Base-by-base conservation (phyloP, 2,329 filamentous ascomycete species). In the Epicoccum sorghinum region DNA sequence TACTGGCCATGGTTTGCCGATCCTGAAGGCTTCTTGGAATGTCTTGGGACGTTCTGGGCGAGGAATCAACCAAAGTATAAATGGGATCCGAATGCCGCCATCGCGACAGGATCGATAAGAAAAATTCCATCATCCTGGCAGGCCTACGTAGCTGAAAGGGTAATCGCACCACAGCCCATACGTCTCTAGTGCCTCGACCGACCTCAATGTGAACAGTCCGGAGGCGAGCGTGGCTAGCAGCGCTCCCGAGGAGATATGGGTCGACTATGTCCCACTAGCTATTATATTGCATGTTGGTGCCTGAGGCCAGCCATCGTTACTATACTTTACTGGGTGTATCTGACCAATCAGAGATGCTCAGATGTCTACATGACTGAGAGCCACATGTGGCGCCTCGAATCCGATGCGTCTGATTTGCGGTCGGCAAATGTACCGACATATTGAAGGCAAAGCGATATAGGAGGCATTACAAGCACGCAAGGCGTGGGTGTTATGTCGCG, bases 391-490 rank as follows among this genome's bases (percentile, higher is more conserved):
- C 27, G 36, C 23, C 24, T 29, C 36, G 38, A 24, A 4, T 33
- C 18, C n/a, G 23, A 10, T 30, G 9, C 23, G 18, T 43, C n/a
- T 42, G 27, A 55, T 55, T 43, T n/a, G 46, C 32, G 9, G 35
- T 43, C 35, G 35, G 32, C 38, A 33, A 33, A 40, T 18, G 37
- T 39, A 14, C 27, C 39, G 32, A 43, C 38, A 29, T 59, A 42
- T 54, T 13, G n/a, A 25, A 24, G 14, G 14, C 32, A 22, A 35
- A 48, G 27, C 33, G 18, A 33, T 10, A 30, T 37, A 38, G 23
- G 32, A n/a, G n/a, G 25, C 13, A 30, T 3, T 6, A 14, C 27
- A 52, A 72, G 66, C 66, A 72, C 68, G 68, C 62, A 69, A 69
- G 57, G 22, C 10, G 9, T 48, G 18, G 40, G 32, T 42, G 23